Evolutionary conservation across 1,284 basidiomycete species (phyloP).

Genomic region (Schizophyllum amplum): DNA sequence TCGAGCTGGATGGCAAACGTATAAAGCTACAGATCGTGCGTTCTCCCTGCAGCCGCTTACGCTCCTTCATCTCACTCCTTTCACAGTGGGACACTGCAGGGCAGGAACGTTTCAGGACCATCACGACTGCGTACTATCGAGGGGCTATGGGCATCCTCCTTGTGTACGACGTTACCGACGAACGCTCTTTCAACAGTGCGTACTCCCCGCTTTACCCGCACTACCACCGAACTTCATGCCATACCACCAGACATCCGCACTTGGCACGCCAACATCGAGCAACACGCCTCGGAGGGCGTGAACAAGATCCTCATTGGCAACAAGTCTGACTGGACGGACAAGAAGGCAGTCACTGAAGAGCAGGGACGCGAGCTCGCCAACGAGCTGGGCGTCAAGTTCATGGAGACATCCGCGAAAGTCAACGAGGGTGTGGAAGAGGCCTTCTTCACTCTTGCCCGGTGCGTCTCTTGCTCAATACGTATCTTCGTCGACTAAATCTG

Average conservation of each 20-base stretch:
- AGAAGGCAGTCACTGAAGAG: slow-evolving; percentile 85
- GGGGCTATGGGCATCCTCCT: slow-evolving; percentile 99
- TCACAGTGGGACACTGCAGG: slow-evolving; percentile 96
- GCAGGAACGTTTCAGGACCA: slow-evolving; percentile 98
- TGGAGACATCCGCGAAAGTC: slow-evolving; percentile 97
- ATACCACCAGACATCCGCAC: slow-evolving; percentile 82
- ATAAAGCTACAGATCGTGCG: slow-evolving; percentile 95
- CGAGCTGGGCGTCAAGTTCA: slow-evolving; percentile 90
- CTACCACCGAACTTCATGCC: not conserved
- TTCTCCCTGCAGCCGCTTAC: slow-evolving; percentile 17
- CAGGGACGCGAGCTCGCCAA: slow-evolving; percentile 78
- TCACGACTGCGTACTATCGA: slow-evolving; percentile 99
- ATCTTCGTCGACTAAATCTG: too few species aligned
- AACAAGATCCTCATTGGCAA: slow-evolving; percentile 17
- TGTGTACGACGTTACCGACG: slow-evolving; percentile 98
- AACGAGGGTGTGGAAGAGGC: slow-evolving; percentile 99
- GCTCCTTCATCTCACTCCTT: slow-evolving; percentile 8
- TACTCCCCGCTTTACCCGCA: slow-evolving; percentile 10
- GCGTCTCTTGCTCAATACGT: slow-evolving; percentile 20
- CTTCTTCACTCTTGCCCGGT: slow-evolving; percentile 97
- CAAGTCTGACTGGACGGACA: slow-evolving; percentile 59
- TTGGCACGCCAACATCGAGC: slow-evolving; percentile 98
- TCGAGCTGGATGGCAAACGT: slow-evolving; percentile 92
- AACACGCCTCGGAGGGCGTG: slow-evolving; percentile 90
- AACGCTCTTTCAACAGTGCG: slow-evolving; percentile 95